Percentiles rank a stretch among this genome's conserved stretches.
Evolutionary conservation across 2,329 filamentous ascomycete species (phyloP).

Genomic region (Ascochyta koolunga): DNA sequence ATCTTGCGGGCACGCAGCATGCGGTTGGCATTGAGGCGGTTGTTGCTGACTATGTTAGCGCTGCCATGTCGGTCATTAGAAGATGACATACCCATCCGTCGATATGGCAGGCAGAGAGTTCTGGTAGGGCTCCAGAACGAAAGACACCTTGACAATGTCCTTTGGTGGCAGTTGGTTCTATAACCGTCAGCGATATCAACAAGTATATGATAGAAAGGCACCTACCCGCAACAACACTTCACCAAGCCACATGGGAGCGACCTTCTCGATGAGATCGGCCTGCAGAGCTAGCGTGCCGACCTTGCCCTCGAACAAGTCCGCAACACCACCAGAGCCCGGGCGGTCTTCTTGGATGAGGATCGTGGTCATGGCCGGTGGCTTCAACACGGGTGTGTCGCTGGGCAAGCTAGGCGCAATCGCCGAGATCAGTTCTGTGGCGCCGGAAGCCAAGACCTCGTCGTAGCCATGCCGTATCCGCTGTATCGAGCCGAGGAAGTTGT

Average conservation of each 20-base stretch:
- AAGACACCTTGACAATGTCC: slow-evolving; percentile 96
- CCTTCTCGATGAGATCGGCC: slow-evolving; percentile 81
- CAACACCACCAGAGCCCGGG: slow-evolving; percentile 67
- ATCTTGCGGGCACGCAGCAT: slow-evolving; percentile 98
- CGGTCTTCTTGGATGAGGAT: slow-evolving; percentile 71
- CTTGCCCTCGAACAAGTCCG: slow-evolving; percentile 89
- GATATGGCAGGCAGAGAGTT: slow-evolving; percentile 76
- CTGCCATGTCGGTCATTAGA: slow-evolving; percentile 15
- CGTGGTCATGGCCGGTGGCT: slow-evolving; percentile 68
- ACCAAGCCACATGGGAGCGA: slow-evolving; percentile 89
- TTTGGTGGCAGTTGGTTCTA: slow-evolving; percentile 82
- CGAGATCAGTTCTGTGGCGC: slow-evolving; percentile 60
- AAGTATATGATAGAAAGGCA: background rate
- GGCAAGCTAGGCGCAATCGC: slow-evolving; percentile 72
- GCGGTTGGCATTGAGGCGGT: slow-evolving; percentile 91
- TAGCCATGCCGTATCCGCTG: slow-evolving; percentile 77
- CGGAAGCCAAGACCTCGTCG: slow-evolving; percentile 67
- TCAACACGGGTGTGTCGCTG: slow-evolving; percentile 77
- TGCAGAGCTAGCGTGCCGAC: slow-evolving; percentile 78
- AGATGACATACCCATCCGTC: slow-evolving; percentile 66
- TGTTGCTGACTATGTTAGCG: slow-evolving; percentile 63
- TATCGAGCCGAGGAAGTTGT: slow-evolving; percentile 74
- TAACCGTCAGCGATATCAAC: background rate
- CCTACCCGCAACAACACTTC: slow-evolving; percentile 77
- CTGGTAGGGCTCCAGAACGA: slow-evolving; percentile 82